These are phyloP conservation scores for Podospora pseudocomata DNA, from an alignment of 495 filamentous ascomycete species.

Conservation along the genomic window DNA sequence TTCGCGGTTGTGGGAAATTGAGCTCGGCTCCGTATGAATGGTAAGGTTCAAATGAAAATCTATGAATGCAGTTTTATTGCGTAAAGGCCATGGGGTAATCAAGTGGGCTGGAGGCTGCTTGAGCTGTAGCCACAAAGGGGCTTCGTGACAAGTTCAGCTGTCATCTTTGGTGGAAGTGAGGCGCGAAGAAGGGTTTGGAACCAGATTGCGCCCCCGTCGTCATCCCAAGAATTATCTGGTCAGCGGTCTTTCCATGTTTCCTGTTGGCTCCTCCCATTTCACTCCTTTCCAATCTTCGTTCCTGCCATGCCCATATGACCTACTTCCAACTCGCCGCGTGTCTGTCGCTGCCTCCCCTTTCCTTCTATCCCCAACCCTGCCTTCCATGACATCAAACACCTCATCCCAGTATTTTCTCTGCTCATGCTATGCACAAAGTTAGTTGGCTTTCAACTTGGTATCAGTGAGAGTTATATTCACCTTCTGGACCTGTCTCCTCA, in stretches of 20 bases:
- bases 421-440: neutral
- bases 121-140: neutral
- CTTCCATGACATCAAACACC: conserved; percentile 7
- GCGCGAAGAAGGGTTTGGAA: neutral
- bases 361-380: neutral
- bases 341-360: neutral
- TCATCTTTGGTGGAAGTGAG: neutral
- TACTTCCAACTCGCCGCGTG: neutral
- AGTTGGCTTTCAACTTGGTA: neutral
- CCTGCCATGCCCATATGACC: neutral
- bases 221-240: neutral
- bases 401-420: conserved; percentile 10
- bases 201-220: neutral
- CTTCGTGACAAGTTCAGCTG: neutral
- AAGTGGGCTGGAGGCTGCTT: neutral
- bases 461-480: neutral
- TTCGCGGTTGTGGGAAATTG: neutral
- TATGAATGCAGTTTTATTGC: neutral
- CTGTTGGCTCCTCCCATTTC: too few species aligned
- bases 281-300: neutral
- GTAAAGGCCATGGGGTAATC: neutral
- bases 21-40: neutral
- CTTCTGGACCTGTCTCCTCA: conserved; percentile 23
- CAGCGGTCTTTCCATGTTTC: neutral
- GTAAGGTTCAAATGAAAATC: neutral